Evolutionary conservation across 345 rosid species (phyloP).

Genomic region (Cardiospermum halicacabum): DNA sequence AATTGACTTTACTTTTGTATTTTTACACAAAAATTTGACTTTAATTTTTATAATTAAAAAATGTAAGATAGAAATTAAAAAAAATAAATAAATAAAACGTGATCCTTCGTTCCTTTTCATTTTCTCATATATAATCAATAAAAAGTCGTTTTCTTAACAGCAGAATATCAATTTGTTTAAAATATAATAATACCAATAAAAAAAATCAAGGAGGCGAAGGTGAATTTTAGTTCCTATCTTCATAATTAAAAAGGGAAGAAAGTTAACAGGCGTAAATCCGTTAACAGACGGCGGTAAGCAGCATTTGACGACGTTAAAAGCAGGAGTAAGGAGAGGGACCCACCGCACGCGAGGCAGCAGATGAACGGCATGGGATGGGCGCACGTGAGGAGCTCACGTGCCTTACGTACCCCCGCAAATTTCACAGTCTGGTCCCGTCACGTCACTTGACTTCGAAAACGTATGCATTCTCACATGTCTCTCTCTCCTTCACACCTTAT

Average conservation of each 20-base stretch:
- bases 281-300: constrained; percentile 11
- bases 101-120: too few species aligned
- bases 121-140: too few species aligned
- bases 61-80: too few species aligned
- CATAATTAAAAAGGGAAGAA: not conserved
- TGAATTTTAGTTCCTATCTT: not conserved
- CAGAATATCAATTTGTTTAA: too few species aligned
- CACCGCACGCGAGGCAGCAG: constrained; percentile 39
- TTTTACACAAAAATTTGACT: too few species aligned
- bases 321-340: constrained; percentile 13
- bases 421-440: constrained; percentile 4
- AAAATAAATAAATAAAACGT: too few species aligned
- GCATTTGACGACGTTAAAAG: not conserved
- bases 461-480: not conserved
- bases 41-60: too few species aligned
- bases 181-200: not conserved
- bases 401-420: constrained; percentile 7
- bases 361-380: constrained; percentile 42
- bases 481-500: too few species aligned
- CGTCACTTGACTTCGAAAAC: not conserved
- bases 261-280: constrained; percentile 3
- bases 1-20: too few species aligned
- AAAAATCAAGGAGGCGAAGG: not conserved
- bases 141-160: too few species aligned
- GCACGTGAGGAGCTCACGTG: constrained; percentile 48